Percentiles rank a stretch among this genome's conserved stretches.
Evolutionary conservation across 192 early-diverging fungal species (phyloP).

Genomic region (Tieghemiomyces parasiticus): DNA sequence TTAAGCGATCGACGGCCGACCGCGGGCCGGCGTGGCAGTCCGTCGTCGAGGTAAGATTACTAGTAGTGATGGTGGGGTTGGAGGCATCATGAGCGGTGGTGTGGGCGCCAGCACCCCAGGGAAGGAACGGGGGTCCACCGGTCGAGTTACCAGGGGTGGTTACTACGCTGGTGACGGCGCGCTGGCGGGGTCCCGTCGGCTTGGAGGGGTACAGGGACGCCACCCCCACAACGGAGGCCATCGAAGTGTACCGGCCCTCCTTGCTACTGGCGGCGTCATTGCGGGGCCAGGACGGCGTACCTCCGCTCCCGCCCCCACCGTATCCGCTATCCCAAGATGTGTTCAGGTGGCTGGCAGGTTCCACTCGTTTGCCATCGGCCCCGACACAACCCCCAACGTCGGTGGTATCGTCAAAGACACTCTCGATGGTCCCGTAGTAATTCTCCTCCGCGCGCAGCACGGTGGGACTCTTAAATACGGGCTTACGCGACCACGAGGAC

Average conservation of each 20-base stretch:
- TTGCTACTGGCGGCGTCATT: not conserved
- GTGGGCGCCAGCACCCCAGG: too few species aligned
- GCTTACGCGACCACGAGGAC: not conserved
- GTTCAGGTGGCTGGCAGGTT: not conserved
- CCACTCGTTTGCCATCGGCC: too few species aligned
- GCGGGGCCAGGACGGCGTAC: not conserved
- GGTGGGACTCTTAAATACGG: conserved; percentile 1
- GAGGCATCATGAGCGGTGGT: too few species aligned
- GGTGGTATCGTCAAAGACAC: not conserved
- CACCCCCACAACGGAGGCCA: too few species aligned
- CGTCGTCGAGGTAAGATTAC: too few species aligned
- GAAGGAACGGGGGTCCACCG: not conserved
- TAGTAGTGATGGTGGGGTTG: too few species aligned
- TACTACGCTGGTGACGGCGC: not conserved
- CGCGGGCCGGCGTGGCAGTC: too few species aligned
- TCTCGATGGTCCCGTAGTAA: not conserved
- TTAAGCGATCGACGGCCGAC: too few species aligned
- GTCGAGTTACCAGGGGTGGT: not conserved
- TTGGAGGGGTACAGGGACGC: not conserved
- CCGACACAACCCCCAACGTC: not conserved
- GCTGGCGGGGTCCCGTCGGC: not conserved
- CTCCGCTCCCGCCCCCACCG: not conserved
- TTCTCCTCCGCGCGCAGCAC: not conserved
- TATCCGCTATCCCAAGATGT: not conserved
- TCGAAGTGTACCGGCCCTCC: not conserved